These are phyloP conservation scores for Trichocomaceae sp. DNA, from an alignment of 2,329 filamentous ascomycete species.

Conservation along the genomic window DNA sequence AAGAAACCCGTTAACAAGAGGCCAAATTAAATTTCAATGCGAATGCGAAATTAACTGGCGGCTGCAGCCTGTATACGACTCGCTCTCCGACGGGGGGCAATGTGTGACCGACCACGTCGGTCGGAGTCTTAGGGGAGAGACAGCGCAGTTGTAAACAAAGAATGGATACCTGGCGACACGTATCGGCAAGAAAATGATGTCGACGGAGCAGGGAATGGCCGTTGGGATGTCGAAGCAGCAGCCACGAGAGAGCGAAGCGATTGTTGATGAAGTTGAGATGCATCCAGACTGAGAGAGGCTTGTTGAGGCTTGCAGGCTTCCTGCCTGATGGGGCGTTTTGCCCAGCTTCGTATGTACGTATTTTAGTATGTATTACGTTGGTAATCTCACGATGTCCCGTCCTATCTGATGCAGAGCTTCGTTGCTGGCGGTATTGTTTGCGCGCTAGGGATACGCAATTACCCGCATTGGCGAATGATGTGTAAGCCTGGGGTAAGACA, in stretches of 20 bases:
- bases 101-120: conserved; percentile 6
- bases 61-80: background rate
- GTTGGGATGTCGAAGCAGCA: background rate
- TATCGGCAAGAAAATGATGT: background rate
- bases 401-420: background rate
- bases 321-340: background rate
- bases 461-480: background rate
- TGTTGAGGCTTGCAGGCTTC: background rate
- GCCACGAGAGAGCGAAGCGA: background rate
- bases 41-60: background rate
- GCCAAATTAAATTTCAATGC: background rate
- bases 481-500: background rate
- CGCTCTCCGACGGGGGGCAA: conserved; percentile 2
- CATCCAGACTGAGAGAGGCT: background rate
- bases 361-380: background rate
- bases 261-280: background rate
- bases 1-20: background rate
- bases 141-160: background rate
- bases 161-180: background rate
- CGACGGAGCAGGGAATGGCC: background rate
- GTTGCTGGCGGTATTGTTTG: background rate
- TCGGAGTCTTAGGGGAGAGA: background rate
- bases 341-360: background rate
- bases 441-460: background rate
- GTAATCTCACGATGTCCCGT: background rate